These are phyloP conservation scores for Cadophora luteo-olivacea DNA, from an alignment of 2,329 filamentous ascomycete species.

Conservation along the genomic window DNA sequence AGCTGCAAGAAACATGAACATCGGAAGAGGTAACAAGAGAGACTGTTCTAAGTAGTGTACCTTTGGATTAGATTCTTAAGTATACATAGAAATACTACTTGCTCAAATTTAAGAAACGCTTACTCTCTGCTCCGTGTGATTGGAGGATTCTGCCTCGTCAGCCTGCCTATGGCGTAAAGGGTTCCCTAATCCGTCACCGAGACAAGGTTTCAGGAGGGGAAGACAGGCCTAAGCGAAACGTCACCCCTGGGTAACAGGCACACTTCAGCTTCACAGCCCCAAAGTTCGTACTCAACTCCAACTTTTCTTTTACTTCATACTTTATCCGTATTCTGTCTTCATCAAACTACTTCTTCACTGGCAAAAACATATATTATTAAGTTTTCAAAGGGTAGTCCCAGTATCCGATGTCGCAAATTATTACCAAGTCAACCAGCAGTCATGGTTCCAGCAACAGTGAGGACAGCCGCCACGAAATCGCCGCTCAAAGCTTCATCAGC, in stretches of 20 bases:
- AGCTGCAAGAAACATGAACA: too few relatives aligned
- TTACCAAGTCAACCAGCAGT: not conserved
- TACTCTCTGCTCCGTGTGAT: not conserved
- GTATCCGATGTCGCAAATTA: not conserved
- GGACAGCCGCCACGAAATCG: not conserved
- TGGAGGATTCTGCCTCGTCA: conserved; percentile 8
- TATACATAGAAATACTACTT: too few relatives aligned
- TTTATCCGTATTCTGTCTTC: not conserved
- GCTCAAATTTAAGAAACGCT: too few relatives aligned
- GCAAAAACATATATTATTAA: not conserved
- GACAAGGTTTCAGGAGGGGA: conserved; percentile 9
- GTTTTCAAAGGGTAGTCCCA: too few relatives aligned
- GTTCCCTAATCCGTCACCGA: conserved; percentile 18
- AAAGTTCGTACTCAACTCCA: not conserved
- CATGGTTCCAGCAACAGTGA: conserved; percentile 10
- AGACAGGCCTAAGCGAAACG: conserved; percentile 6
- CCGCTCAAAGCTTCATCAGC: conserved; percentile 16
- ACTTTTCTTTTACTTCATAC: not conserved
- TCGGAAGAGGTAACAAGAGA: too few relatives aligned
- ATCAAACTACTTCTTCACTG: not conserved
- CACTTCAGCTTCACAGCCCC: conserved; percentile 2
- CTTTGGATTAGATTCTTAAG: too few relatives aligned
- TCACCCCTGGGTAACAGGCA: conserved; percentile 1
- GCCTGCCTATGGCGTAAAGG: not conserved
- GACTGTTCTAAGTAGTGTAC: too few relatives aligned